phyloP scores from a whole-genome alignment of 202 grass and related monocot species.

The Hordeum pubiflorum region DNA sequence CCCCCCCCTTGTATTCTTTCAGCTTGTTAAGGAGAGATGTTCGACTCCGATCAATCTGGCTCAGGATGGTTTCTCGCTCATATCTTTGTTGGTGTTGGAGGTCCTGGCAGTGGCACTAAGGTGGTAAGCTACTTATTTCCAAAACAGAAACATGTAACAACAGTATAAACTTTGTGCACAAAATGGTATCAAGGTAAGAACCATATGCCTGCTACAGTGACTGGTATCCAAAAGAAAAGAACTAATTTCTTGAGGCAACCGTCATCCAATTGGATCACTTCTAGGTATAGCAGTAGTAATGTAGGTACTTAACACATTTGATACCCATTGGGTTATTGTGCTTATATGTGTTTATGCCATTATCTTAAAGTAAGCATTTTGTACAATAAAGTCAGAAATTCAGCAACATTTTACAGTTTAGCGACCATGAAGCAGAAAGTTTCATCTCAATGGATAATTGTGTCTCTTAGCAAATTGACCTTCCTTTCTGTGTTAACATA shows the following conservation, averaged over 20 bases:
- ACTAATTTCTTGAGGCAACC: background rate
- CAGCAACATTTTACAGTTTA: background rate
- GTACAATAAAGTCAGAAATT: background rate
- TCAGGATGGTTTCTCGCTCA: conserved; percentile 54
- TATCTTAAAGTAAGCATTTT: background rate
- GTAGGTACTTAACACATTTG: background rate
- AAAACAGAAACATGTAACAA: background rate
- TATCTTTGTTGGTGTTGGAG: conserved; percentile 84
- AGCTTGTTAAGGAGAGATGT: conserved; percentile 56
- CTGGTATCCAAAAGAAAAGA: background rate
- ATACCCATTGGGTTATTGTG: background rate
- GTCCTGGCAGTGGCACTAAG: conserved; percentile 32
- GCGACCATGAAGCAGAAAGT: background rate
- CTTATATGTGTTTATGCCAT: background rate
- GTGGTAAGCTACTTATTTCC: background rate
- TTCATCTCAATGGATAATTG: background rate
- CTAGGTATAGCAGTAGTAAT: background rate
- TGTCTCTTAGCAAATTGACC: background rate
- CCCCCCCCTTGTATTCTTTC: conserved; percentile 69
- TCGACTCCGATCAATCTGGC: conserved; percentile 63
- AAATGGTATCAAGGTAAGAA: background rate
- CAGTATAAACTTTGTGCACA: background rate
- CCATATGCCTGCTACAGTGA: background rate
- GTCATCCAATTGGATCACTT: background rate
- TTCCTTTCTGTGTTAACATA: background rate